Evolutionary conservation across 805 yeast species (phyloP).

Genomic region (Candida suzukii): DNA sequence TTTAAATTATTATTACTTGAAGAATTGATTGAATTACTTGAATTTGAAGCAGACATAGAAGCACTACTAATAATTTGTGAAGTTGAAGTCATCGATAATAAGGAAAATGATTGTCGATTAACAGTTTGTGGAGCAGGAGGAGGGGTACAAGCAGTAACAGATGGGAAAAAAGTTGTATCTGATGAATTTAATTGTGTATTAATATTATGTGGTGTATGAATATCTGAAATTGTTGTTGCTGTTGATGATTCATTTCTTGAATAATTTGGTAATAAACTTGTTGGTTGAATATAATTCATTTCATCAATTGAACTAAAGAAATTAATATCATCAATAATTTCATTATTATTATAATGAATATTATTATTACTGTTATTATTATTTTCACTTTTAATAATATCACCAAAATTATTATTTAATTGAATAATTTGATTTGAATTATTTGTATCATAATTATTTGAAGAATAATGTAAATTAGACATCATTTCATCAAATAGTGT

Average conservation of each 20-base stretch:
- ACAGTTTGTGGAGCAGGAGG: conserved; percentile 13
- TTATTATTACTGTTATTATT: background rate
- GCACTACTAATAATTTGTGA: conserved; percentile 1
- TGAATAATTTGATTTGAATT: no score
- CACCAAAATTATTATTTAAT: no score
- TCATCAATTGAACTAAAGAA: background rate
- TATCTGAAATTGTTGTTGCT: background rate
- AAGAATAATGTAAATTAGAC: background rate
- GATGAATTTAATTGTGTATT: no score
- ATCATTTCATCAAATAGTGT: background rate
- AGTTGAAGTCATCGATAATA: background rate
- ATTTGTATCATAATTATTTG: background rate
- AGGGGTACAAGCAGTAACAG: conserved; percentile 25
- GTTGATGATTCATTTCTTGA: no score
- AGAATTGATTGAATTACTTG: background rate
- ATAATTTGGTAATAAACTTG: no score
- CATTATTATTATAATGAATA: no score
- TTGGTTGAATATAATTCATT: no score
- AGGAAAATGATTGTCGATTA: no score
- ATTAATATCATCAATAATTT: background rate
- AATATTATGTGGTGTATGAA: no score
- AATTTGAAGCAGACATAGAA: conserved; percentile 2
- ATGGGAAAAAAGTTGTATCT: conserved; percentile 23
- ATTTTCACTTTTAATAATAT: no score
- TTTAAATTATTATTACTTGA: background rate